Percentiles rank a stretch among this genome's conserved stretches.
phyloP scores from a whole-genome alignment of 192 early-diverging fungal species.

The Nowakowskiella sp. region DNA sequence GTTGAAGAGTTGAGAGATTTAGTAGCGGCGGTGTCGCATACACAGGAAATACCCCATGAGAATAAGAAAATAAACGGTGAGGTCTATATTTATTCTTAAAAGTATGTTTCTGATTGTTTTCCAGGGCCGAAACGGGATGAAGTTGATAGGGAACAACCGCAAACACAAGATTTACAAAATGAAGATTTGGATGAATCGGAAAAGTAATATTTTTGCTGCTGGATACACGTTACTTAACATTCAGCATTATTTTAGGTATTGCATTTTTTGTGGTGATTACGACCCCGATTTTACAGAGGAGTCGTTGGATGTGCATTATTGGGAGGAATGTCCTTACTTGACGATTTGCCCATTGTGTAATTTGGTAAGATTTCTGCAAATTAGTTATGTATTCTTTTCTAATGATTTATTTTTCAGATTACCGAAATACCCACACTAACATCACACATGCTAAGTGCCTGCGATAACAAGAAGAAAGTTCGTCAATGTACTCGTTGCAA shows the following conservation, averaged over 20 bases:
- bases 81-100: no score
- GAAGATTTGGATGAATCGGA: no score
- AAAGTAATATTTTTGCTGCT: no score
- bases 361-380: conserved; percentile 36
- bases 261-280: conserved; percentile 69
- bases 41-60: no score
- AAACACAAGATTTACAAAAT: no score
- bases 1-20: no score
- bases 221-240: not conserved
- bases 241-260: conserved; percentile 30
- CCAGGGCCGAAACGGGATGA: no score
- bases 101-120: no score
- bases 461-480: conserved; percentile 47
- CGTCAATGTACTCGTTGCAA: conserved; percentile 55
- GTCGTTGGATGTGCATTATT: conserved; percentile 65
- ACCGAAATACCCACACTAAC: conserved; percentile 61
- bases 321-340: conserved; percentile 65
- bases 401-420: conserved; percentile 36
- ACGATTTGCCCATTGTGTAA: conserved; percentile 62
- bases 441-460: conserved; percentile 58
- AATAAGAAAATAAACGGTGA: no score
- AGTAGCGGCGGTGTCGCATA: no score
- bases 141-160: no score
- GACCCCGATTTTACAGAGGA: conserved; percentile 59
- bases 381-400: not conserved